phyloP scores from a whole-genome alignment of 345 rosid genomes.

The Turnera subulata region DNA sequence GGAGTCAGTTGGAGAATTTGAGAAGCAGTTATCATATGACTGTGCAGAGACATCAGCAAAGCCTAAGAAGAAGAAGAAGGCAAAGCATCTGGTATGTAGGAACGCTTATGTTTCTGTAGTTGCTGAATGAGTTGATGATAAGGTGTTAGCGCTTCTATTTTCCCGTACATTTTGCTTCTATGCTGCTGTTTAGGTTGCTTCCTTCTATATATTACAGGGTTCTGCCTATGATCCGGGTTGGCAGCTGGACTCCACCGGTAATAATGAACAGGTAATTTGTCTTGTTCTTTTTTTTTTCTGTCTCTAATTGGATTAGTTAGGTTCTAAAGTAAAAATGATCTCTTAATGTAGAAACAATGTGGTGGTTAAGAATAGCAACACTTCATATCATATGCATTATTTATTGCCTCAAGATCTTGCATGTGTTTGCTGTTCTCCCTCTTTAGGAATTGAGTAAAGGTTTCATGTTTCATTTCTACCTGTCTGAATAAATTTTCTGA shows the following conservation, averaged over 20 bases:
- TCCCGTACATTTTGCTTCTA: slow-evolving; percentile 11
- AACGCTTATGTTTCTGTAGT: slow-evolving; percentile 22
- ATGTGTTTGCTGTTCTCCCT: background rate
- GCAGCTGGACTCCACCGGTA: slow-evolving; percentile 61
- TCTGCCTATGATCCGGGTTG: slow-evolving; percentile 74
- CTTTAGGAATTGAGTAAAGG: background rate
- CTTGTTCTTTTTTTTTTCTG: background rate
- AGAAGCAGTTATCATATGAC: slow-evolving; percentile 65
- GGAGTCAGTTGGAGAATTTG: slow-evolving; percentile 67
- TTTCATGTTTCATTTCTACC: background rate
- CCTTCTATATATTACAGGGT: slow-evolving; percentile 50
- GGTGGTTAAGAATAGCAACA: too few species aligned
- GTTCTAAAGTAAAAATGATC: too few species aligned
- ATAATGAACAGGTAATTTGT: slow-evolving; percentile 66
- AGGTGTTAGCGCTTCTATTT: slow-evolving; percentile 9
- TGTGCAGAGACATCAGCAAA: slow-evolving; percentile 68
- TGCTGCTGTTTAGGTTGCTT: slow-evolving; percentile 16
- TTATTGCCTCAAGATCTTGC: background rate
- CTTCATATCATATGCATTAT: background rate
- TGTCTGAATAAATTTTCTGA: background rate
- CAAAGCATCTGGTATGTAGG: slow-evolving; percentile 51
- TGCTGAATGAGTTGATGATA: too few species aligned
- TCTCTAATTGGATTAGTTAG: background rate
- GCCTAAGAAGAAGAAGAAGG: slow-evolving; percentile 90
- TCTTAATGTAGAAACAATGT: too few species aligned